Percentiles rank a stretch among this genome's conserved stretches.
Evolutionary conservation across 306 rosid genomes (phyloP).

Genomic region (Castanea mollissima): DNA sequence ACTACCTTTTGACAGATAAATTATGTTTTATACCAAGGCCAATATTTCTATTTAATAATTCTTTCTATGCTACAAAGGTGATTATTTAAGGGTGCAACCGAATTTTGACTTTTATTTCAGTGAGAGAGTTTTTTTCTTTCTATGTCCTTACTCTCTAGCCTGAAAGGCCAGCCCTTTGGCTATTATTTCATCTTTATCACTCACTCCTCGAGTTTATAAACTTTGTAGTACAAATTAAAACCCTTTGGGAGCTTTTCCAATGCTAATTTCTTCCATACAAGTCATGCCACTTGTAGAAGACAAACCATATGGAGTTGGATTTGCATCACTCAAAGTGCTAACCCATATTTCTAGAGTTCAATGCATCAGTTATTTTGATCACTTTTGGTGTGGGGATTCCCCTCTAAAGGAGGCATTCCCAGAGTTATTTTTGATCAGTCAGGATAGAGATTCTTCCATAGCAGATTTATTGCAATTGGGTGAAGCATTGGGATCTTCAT

Average conservation of each 20-base stretch:
- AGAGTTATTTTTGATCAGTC: no score
- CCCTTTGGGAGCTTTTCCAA: background rate
- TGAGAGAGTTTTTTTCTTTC: background rate
- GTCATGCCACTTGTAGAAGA: background rate
- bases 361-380: background rate
- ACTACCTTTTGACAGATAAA: background rate
- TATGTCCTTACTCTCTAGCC: background rate
- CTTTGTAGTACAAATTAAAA: background rate
- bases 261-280: background rate
- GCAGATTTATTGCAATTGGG: no score
- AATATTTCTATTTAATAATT: background rate
- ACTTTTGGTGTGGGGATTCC: no score
- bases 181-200: background rate
- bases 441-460: no score
- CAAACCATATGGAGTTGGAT: background rate
- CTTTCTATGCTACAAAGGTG: background rate
- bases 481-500: no score
- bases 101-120: background rate
- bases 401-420: no score
- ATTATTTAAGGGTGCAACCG: background rate
- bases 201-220: background rate
- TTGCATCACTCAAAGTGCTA: background rate
- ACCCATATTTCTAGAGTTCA: background rate
- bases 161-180: background rate
- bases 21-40: background rate